Conservation (phyloP, 2,329 filamentous ascomycete genomes). For the Colletotrichum noveboracense region DNA sequence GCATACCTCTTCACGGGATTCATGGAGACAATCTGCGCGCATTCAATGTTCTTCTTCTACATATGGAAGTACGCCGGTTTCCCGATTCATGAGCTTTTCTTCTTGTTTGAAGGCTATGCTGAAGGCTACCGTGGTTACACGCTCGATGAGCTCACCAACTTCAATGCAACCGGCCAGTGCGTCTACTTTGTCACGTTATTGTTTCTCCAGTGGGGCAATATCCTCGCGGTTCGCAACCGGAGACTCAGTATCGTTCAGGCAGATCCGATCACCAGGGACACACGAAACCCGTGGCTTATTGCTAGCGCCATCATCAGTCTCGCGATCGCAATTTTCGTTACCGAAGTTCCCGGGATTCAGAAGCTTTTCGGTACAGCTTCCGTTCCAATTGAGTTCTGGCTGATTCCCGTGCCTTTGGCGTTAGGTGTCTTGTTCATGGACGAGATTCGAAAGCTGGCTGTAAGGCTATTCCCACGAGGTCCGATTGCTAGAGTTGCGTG, state of each 20-base stretch:
- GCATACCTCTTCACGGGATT: neutral
- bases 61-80: neutral
- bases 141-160: neutral
- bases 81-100: neutral
- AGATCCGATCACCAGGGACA: neutral
- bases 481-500: neutral
- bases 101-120: neutral
- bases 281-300: neutral
- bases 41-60: neutral
- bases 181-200: neutral
- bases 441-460: neutral
- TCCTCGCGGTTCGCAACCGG: neutral
- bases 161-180: neutral
- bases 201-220: neutral
- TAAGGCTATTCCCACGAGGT: neutral
- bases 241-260: neutral
- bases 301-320: neutral
- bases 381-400: neutral
- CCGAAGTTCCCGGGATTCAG: neutral
- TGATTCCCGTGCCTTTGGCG: neutral
- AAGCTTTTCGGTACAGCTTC: neutral
- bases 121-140: neutral
- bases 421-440: neutral
- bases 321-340: neutral
- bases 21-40: neutral